phyloP scores from a whole-genome alignment of 805 yeast species.

The Candida nonsorbophila region DNA sequence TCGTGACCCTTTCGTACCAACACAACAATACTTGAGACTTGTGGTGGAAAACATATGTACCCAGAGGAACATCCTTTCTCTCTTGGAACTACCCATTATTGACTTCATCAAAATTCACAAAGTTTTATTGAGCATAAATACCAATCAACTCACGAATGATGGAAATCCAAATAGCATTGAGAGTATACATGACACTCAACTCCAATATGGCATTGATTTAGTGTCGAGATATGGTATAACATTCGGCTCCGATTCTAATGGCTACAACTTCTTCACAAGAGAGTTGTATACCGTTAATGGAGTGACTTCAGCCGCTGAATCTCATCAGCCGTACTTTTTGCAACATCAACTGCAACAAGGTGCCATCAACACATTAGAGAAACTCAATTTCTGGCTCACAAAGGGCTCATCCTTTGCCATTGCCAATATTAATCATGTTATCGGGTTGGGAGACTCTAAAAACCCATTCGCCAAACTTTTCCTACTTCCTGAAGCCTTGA shows the following conservation, averaged over 20 bases:
- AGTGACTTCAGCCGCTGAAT: conserved; percentile 22
- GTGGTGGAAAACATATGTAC: conserved; percentile 75
- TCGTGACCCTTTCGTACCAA: conserved; percentile 79
- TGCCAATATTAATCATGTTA: conserved; percentile 66
- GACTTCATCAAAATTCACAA: conserved; percentile 65
- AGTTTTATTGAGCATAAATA: conserved; percentile 55
- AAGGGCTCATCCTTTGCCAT: conserved; percentile 73
- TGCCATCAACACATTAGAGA: conserved; percentile 34
- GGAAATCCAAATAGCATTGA: conserved; percentile 16
- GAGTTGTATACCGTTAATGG: conserved; percentile 31
- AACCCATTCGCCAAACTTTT: conserved; percentile 76
- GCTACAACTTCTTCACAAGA: conserved; percentile 55
- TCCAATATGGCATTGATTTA: conserved; percentile 52
- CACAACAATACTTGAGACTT: conserved; percentile 69
- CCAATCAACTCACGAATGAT: conserved; percentile 6
- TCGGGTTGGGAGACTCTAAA: conserved; percentile 71
- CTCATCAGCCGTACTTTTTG: conserved; percentile 27
- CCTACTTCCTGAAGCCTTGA: conserved; percentile 64
- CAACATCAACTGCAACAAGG: conserved; percentile 17
- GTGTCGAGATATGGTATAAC: conserved; percentile 62
- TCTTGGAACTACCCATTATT: conserved; percentile 54
- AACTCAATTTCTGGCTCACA: conserved; percentile 67
- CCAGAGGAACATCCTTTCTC: conserved; percentile 54
- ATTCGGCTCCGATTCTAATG: conserved; percentile 63
- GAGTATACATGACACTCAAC: conserved; percentile 37